Percentiles rank a stretch among this genome's conserved stretches.
Evolutionary conservation across 1,284 basidiomycete genomes (phyloP).

Genomic region (Heliocybe sulcata): DNA sequence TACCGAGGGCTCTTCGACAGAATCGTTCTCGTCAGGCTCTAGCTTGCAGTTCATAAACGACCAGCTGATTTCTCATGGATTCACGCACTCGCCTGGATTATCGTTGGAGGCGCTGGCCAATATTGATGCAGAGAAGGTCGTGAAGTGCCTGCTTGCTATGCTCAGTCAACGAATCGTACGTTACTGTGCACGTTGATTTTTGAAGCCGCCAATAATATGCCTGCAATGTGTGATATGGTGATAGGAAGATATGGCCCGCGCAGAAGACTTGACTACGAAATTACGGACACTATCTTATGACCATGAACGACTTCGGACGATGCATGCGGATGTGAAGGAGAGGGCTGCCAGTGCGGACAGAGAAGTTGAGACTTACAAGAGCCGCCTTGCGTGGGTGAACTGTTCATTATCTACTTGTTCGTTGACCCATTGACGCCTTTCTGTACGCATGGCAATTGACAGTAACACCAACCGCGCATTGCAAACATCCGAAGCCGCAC

Average conservation of each 20-base stretch:
- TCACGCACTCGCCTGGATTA: slow-evolving; percentile 54
- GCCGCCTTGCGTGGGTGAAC: slow-evolving; percentile 54
- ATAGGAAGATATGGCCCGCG: slow-evolving; percentile 75
- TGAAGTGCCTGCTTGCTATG: slow-evolving; percentile 75
- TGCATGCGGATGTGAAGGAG: slow-evolving; percentile 50
- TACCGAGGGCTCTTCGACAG: neutral
- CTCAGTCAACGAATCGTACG: slow-evolving; percentile 74
- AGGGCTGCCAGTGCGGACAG: slow-evolving; percentile 63
- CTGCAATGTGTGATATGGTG: neutral
- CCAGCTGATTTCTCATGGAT: slow-evolving; percentile 78
- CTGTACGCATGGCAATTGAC: neutral
- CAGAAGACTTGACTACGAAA: slow-evolving; percentile 72
- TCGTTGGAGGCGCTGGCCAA: slow-evolving; percentile 54
- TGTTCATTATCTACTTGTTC: neutral
- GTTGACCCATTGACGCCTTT: neutral
- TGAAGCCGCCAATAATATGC: too few relatives aligned
- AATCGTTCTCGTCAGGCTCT: neutral
- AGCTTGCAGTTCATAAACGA: slow-evolving; percentile 63
- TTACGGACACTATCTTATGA: slow-evolving; percentile 78
- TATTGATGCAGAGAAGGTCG: slow-evolving; percentile 55
- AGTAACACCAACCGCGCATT: slow-evolving; percentile 50
- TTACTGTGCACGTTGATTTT: slow-evolving; percentile 11
- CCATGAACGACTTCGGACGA: slow-evolving; percentile 65
- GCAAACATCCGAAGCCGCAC: slow-evolving; percentile 51
- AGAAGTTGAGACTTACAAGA: slow-evolving; percentile 68